Evolutionary conservation across 257 asterid genomes (phyloP).

Genomic region (Ilex aquifolium): DNA sequence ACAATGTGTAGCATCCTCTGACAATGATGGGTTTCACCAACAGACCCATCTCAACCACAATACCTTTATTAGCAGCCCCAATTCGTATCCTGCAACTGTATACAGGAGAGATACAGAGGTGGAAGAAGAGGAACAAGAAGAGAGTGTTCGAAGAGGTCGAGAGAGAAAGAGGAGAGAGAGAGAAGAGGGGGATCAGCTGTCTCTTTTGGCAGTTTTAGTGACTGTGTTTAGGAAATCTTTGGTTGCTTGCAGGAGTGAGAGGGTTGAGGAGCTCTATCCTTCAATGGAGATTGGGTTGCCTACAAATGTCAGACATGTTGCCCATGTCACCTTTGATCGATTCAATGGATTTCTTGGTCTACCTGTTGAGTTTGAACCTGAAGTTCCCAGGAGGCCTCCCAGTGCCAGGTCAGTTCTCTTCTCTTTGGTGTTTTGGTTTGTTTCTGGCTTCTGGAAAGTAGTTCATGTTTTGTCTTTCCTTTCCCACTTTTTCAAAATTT

Average conservation of each 20-base stretch:
- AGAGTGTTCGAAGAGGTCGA: slow-evolving; percentile 6
- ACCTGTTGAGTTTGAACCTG: slow-evolving; percentile 65
- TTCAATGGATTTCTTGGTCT: slow-evolving; percentile 61
- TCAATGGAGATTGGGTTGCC: slow-evolving; percentile 44
- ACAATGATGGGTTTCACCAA: slow-evolving; percentile 56
- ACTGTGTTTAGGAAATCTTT: slow-evolving; percentile 41
- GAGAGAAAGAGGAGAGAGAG: slow-evolving; percentile 33
- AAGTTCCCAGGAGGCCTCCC: slow-evolving; percentile 56
- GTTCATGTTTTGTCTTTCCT: background rate
- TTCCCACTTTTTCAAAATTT: too few relatives aligned
- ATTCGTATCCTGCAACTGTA: slow-evolving; percentile 22
- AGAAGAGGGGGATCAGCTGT: slow-evolving; percentile 38
- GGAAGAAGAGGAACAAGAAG: slow-evolving; percentile 16
- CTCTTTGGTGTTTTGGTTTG: background rate
- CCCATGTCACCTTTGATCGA: slow-evolving; percentile 58
- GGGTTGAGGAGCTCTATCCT: slow-evolving; percentile 24
- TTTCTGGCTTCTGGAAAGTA: background rate
- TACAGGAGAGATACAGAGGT: slow-evolving; percentile 25
- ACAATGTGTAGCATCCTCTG: slow-evolving; percentile 16
- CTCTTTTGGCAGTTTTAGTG: slow-evolving; percentile 29
- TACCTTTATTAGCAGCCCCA: background rate
- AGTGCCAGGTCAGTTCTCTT: slow-evolving; percentile 45
- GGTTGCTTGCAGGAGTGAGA: slow-evolving; percentile 33
- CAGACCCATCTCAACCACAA: slow-evolving; percentile 13
- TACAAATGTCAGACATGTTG: slow-evolving; percentile 54